phyloP scores from a whole-genome alignment of 352 stramenopile genomes.

The Elongisporangium prolatum region DNA sequence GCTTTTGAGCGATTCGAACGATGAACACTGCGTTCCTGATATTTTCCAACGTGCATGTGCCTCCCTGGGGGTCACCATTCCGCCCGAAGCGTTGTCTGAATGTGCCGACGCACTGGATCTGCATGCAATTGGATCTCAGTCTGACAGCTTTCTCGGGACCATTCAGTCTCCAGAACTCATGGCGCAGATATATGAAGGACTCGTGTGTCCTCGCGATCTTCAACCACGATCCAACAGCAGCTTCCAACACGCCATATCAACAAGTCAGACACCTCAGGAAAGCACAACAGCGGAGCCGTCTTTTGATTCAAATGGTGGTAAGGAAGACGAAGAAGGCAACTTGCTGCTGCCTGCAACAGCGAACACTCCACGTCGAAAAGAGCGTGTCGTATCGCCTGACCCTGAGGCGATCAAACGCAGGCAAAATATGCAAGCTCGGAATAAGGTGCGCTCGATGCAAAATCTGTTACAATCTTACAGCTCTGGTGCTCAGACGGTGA shows the following conservation, averaged over 20 bases:
- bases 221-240: constrained; percentile 1
- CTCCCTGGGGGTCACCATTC: constrained; percentile 26
- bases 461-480: constrained; percentile 13
- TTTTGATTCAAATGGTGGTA: neutral
- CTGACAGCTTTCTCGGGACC: constrained; percentile 38
- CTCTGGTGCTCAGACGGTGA: neutral
- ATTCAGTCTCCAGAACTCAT: constrained; percentile 28
- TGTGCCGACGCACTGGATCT: constrained; percentile 17
- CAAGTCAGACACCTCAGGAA: constrained; percentile 8
- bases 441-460: constrained; percentile 8
- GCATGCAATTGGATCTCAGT: constrained; percentile 18
- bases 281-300: constrained; percentile 1
- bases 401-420: constrained; percentile 1
- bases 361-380: constrained; percentile 14
- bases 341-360: constrained; percentile 7
- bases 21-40: constrained; percentile 47
- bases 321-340: constrained; percentile 14
- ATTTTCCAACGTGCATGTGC: constrained; percentile 33
- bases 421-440: constrained; percentile 3
- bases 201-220: constrained; percentile 33
- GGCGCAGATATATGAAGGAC: constrained; percentile 42
- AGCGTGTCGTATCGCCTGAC: neutral
- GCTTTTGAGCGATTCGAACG: constrained; percentile 42
- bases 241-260: constrained; percentile 4
- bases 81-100: constrained; percentile 10